Evolutionary conservation across 495 filamentous ascomycete genomes (phyloP).

Genomic region (Cercophora samala): DNA sequence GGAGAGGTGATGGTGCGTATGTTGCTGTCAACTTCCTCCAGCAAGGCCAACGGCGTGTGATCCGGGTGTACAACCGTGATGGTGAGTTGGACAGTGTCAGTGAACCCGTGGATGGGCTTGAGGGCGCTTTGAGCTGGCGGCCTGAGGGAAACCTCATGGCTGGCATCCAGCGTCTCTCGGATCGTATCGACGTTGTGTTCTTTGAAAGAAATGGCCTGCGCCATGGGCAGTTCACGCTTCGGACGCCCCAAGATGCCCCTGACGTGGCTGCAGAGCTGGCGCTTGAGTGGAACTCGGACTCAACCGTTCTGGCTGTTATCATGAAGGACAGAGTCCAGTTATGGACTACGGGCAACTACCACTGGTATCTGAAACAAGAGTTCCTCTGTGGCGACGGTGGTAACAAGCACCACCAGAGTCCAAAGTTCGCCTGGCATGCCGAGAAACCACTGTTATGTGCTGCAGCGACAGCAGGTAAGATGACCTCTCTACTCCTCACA

Average conservation of each 20-base stretch:
- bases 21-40: constrained; percentile 81
- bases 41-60: constrained; percentile 61
- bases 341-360: constrained; percentile 97
- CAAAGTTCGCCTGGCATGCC: constrained; percentile 66
- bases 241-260: constrained; percentile 55
- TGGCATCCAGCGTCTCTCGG: constrained; percentile 67
- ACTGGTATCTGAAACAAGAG: constrained; percentile 98
- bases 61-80: constrained; percentile 87
- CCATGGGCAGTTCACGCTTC: constrained; percentile 84
- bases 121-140: constrained; percentile 85
- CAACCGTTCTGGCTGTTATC: constrained; percentile 79
- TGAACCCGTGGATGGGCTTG: constrained; percentile 87
- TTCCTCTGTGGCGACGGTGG: constrained; percentile 42
- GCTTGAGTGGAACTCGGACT: constrained; percentile 86
- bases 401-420: constrained; percentile 16
- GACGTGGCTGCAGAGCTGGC: constrained; percentile 56
- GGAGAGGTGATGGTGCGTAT: constrained; percentile 92
- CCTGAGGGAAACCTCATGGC: constrained; percentile 87
- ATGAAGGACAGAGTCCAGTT: constrained; percentile 75
- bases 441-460: constrained; percentile 71
- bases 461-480: constrained; percentile 44
- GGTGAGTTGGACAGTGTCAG: constrained; percentile 86
- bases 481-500: constrained; percentile 8
- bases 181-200: constrained; percentile 80
- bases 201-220: constrained; percentile 95